A percentile compares a stretch with the other conserved stretches of the same genome.
Evolutionary conservation across 768 basidiomycete genomes (phyloP).

Genomic region (Mycena olivaceomarginata): DNA sequence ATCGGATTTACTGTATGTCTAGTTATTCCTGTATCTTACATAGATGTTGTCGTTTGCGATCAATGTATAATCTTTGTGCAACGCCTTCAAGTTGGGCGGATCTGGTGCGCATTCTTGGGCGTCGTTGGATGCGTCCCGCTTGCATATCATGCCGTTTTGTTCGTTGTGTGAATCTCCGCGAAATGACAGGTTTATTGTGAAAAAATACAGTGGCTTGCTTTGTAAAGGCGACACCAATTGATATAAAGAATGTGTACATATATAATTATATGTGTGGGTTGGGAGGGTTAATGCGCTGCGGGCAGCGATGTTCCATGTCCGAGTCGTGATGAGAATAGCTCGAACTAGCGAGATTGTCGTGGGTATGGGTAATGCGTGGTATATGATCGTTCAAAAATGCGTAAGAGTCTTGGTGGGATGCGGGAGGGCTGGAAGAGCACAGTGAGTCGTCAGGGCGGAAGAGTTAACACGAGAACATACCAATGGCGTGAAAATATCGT

Average conservation of each 20-base stretch:
- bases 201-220: not conserved
- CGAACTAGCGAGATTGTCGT: constrained; percentile 22
- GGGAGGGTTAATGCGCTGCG: not conserved
- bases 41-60: not conserved
- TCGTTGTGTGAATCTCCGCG: no score
- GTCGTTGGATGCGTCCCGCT: no score
- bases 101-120: no score
- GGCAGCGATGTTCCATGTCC: not conserved
- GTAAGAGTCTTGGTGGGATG: not conserved
- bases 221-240: not conserved
- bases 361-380: constrained; percentile 19
- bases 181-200: no score
- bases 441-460: not conserved
- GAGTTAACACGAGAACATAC: not conserved
- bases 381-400: not conserved
- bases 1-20: constrained; percentile 29
- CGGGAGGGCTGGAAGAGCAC: not conserved
- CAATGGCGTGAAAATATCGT: not conserved
- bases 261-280: not conserved
- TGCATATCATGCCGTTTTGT: no score
- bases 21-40: constrained; percentile 32
- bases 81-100: no score
- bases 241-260: not conserved
- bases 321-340: not conserved
- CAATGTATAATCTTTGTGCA: no score